A percentile compares a stretch with the other conserved stretches of the same genome.
Evolutionary conservation across 306 rosid genomes (phyloP).

Genomic region (Pterocarpus santalinus): DNA sequence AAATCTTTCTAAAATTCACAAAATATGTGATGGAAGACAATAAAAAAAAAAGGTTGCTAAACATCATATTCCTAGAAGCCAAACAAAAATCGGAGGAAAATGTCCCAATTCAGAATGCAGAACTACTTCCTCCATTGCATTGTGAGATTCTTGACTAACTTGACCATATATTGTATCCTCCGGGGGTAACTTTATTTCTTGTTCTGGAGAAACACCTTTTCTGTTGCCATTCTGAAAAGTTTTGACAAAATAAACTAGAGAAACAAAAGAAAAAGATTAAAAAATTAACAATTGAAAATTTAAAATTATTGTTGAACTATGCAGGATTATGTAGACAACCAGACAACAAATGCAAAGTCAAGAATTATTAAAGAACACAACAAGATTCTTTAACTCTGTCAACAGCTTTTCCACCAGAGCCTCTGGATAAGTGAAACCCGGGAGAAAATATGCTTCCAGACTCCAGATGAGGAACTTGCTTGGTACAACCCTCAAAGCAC

Average conservation of each 20-base stretch:
- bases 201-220: conserved; percentile 51
- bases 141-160: conserved; percentile 54
- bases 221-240: conserved; percentile 73
- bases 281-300: conserved; percentile 14
- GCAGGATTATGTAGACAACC: conserved; percentile 1
- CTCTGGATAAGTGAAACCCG: conserved; percentile 74
- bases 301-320: conserved; percentile 38
- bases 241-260: conserved; percentile 72
- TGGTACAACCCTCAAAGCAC: conserved; percentile 66
- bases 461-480: conserved; percentile 55
- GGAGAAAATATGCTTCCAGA: conserved; percentile 94
- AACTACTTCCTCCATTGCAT: conserved; percentile 78
- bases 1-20: no score
- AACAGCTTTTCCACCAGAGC: conserved; percentile 63
- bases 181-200: conserved; percentile 47
- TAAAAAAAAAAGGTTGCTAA: no score
- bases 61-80: conserved; percentile 84
- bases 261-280: conserved; percentile 50
- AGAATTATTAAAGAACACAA: neutral
- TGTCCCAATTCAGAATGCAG: conserved; percentile 89
- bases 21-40: no score
- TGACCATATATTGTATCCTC: conserved; percentile 54
- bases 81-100: conserved; percentile 91
- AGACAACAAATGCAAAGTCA: no score
- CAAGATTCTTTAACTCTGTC: conserved; percentile 71